A percentile compares a stretch with the other conserved stretches of the same genome.
Conservation (phyloP, 2,329 filamentous ascomycete genomes). For the Venturia carpophila region DNA sequence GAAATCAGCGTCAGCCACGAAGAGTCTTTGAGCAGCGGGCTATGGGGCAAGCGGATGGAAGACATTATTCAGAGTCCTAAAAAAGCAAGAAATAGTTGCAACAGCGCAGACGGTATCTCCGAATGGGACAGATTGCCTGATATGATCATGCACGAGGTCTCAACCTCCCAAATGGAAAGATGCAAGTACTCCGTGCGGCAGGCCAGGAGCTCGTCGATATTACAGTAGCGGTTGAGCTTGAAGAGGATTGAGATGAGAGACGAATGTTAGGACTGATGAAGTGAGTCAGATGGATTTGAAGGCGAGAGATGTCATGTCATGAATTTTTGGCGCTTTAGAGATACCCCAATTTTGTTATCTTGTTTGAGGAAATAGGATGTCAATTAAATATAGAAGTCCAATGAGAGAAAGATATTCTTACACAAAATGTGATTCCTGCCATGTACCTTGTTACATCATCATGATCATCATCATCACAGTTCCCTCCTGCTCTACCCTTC, state of each 20-base stretch:
- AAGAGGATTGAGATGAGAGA: background rate
- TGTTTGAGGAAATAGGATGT: too few species aligned
- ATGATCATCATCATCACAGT: too few species aligned
- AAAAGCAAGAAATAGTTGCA: constrained; percentile 7
- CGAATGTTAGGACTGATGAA: background rate
- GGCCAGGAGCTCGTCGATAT: background rate
- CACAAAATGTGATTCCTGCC: too few species aligned
- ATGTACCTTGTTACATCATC: too few species aligned
- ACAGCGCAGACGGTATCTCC: background rate
- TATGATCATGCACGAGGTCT: constrained; percentile 8
- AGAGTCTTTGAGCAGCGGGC: background rate
- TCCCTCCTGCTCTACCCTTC: too few species aligned
- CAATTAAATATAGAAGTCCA: too few species aligned
- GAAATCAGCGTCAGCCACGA: constrained; percentile 16
- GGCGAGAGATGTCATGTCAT: background rate
- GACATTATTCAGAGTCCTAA: constrained; percentile 2
- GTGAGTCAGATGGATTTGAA: background rate
- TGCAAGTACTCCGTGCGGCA: background rate
- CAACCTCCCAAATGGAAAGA: background rate
- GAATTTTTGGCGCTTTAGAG: background rate
- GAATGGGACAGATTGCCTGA: constrained; percentile 18
- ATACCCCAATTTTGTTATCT: background rate
- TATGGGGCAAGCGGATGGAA: constrained; percentile 9
- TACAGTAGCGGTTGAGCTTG: background rate
- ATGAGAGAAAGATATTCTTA: too few species aligned